Conservation (phyloP, 805 yeast species). For the Kuraishia floccosa region DNA sequence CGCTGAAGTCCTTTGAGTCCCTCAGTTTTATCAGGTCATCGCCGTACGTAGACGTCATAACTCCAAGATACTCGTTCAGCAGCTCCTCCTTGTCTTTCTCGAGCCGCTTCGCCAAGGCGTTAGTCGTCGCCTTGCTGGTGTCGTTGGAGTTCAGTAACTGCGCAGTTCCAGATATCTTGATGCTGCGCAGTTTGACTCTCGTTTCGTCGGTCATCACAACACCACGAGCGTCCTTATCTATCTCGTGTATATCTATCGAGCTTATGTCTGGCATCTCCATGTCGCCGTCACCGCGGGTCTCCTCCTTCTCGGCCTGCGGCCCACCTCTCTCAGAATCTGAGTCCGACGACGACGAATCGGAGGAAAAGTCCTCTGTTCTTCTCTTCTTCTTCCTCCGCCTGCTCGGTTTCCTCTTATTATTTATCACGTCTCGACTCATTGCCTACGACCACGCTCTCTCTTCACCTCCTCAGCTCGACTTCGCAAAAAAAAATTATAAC, state of each 20-base stretch:
- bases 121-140: constrained; percentile 3
- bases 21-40: constrained; percentile 52
- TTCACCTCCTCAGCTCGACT: constrained; percentile 1
- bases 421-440: too few species aligned
- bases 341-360: constrained; percentile 34
- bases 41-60: constrained; percentile 48
- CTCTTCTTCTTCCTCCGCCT: constrained; percentile 65
- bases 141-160: constrained; percentile 3
- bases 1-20: constrained; percentile 50
- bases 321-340: constrained; percentile 12
- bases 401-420: constrained; percentile 4
- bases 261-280: neutral
- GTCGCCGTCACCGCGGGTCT: neutral
- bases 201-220: constrained; percentile 6
- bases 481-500: too few species aligned
- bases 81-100: constrained; percentile 18
- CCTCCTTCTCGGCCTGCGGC: constrained; percentile 10
- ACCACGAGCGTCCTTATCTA: constrained; percentile 1
- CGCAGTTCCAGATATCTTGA: constrained; percentile 5
- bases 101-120: constrained; percentile 2
- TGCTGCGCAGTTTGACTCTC: constrained; percentile 7
- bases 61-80: constrained; percentile 37
- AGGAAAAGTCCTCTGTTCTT: constrained; percentile 70
- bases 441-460: too few species aligned
- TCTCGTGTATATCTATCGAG: constrained; percentile 5